Percentiles rank a stretch among this genome's conserved stretches.
Conservation (phyloP, 352 stramenopile genomes). For the Globisporangium middletonii region DNA sequence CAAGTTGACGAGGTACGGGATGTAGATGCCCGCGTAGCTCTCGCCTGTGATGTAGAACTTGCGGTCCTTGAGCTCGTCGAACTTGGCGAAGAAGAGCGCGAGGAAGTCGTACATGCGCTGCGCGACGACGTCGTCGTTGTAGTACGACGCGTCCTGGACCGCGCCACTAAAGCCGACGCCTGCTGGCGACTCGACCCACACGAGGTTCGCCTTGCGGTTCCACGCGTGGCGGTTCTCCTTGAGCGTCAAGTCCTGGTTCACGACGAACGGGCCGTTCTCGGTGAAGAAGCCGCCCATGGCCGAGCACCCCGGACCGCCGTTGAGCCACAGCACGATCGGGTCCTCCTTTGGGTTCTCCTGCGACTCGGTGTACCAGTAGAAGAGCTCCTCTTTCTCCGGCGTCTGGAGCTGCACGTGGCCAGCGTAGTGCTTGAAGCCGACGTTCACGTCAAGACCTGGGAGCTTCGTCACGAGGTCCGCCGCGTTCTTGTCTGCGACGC, state of each 20-base stretch:
- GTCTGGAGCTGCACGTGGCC: constrained; percentile 45
- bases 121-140: constrained; percentile 74
- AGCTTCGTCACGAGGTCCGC: constrained; percentile 46
- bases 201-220: constrained; percentile 73
- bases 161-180: constrained; percentile 69
- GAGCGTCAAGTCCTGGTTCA: constrained; percentile 42
- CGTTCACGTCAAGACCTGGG: constrained; percentile 31
- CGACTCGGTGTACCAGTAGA: constrained; percentile 81
- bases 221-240: constrained; percentile 69
- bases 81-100: constrained; percentile 59
- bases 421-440: constrained; percentile 69
- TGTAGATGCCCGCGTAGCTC: constrained; percentile 88
- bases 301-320: constrained; percentile 72
- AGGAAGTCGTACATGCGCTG: constrained; percentile 80
- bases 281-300: constrained; percentile 62
- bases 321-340: constrained; percentile 80
- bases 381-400: constrained; percentile 49
- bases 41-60: constrained; percentile 84
- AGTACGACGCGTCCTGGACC: constrained; percentile 57
- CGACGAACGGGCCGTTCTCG: constrained; percentile 76
- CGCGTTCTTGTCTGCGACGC: constrained; percentile 23
- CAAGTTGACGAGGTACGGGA: constrained; percentile 76
- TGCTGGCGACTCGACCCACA: constrained; percentile 73
- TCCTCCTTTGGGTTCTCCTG: constrained; percentile 44
- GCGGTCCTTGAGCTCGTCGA: constrained; percentile 58